Conservation (phyloP, 495 filamentous ascomycete species). For the Aspergillus nidulans region DNA sequence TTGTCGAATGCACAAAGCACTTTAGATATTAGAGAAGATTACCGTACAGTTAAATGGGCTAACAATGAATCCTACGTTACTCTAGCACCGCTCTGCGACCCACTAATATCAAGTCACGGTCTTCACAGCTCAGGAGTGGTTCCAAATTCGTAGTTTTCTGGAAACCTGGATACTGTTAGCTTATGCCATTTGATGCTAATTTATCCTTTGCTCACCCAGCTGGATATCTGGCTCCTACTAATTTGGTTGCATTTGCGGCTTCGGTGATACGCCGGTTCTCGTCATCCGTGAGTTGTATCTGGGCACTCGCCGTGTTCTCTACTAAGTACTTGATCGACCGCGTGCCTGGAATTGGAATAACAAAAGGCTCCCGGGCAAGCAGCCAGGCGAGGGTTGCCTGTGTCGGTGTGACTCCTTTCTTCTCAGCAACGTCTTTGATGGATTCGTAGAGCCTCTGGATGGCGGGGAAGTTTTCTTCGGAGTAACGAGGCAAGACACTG, state of each 20-base stretch:
- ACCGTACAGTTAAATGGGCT: no score
- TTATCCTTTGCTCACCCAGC: not conserved
- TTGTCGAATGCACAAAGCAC: no score
- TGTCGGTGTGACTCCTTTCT: not conserved
- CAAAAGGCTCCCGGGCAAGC: not conserved
- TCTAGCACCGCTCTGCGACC: no score
- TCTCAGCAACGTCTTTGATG: not conserved
- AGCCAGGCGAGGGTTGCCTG: not conserved
- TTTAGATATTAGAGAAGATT: no score
- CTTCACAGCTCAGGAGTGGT: not conserved
- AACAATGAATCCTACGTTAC: no score
- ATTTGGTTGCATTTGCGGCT: not conserved
- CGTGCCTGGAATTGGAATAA: not conserved
- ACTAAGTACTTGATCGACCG: slow-evolving; percentile 1
- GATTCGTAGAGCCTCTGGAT: not conserved
- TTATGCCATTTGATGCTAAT: no score
- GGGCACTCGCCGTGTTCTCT: not conserved
- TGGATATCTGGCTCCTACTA: not conserved
- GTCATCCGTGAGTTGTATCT: not conserved
- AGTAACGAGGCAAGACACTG: not conserved
- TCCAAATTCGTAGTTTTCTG: not conserved
- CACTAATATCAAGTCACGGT: no score
- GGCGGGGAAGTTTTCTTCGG: not conserved
- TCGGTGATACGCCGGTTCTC: not conserved
- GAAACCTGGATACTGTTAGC: not conserved